phyloP scores from a whole-genome alignment of 306 rosid species.

The Medicago lupulina region DNA sequence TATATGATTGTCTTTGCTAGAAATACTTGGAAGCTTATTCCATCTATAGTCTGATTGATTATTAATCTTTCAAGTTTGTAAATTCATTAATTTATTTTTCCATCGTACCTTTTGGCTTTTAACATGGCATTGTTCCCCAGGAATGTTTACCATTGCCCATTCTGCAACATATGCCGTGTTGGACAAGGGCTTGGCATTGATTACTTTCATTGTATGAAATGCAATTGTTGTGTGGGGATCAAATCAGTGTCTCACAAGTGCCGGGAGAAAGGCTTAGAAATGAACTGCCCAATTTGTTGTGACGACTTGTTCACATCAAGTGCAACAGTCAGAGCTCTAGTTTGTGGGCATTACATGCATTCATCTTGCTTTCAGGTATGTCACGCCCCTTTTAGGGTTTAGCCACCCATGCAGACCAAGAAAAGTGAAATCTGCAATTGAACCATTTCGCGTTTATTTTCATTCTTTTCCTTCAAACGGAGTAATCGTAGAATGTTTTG shows the following conservation, averaged over 20 bases:
- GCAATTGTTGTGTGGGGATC: slow-evolving; percentile 97
- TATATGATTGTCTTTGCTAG: neutral
- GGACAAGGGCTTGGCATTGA: slow-evolving; percentile 97
- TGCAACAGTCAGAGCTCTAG: slow-evolving; percentile 90
- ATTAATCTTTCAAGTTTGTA: slow-evolving; percentile 14
- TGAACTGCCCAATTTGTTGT: slow-evolving; percentile 98
- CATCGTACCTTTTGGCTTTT: slow-evolving; percentile 9
- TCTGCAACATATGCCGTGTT: slow-evolving; percentile 96
- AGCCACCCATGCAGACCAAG: neutral
- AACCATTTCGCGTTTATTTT: slow-evolving; percentile 19
- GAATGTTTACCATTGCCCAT: slow-evolving; percentile 97
- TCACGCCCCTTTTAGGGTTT: slow-evolving; percentile 19
- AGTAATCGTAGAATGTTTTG: slow-evolving; percentile 25
- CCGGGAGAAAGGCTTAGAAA: slow-evolving; percentile 93
- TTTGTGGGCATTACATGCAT: slow-evolving; percentile 99
- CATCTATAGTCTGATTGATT: neutral
- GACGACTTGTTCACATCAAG: slow-evolving; percentile 95
- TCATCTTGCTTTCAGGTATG: slow-evolving; percentile 98
- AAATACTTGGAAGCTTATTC: neutral
- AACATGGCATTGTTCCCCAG: slow-evolving; percentile 52
- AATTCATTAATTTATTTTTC: slow-evolving; percentile 27
- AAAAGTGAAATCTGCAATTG: neutral
- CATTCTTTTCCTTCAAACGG: neutral
- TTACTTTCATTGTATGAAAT: slow-evolving; percentile 95
- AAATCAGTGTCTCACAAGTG: slow-evolving; percentile 87